These are phyloP conservation scores for Clonostachys solani DNA, from an alignment of 2,329 filamentous ascomycete genomes.

Conservation along the genomic window DNA sequence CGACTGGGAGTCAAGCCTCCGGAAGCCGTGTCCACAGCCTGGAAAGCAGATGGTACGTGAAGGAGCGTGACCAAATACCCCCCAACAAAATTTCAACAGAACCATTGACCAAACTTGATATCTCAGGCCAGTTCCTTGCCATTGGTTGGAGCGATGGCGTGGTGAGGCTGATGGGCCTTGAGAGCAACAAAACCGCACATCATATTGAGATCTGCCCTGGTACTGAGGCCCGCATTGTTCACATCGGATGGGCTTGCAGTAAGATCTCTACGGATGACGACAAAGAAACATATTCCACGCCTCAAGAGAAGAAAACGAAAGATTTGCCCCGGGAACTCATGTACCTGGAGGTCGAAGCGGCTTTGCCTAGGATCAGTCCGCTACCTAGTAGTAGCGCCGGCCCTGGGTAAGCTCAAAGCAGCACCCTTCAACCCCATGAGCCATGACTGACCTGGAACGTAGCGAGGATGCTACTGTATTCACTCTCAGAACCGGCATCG, in stretches of 20 bases:
- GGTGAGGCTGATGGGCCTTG: constrained; percentile 71
- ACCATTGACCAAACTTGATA: too few species aligned
- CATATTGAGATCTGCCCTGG: constrained; percentile 54
- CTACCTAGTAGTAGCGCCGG: constrained; percentile 59
- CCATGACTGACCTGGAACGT: not conserved
- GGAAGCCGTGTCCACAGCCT: constrained; percentile 46
- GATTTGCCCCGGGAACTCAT: constrained; percentile 66
- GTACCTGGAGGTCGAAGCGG: constrained; percentile 70
- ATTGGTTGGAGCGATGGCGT: constrained; percentile 80
- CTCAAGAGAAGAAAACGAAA: too few species aligned
- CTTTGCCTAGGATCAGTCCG: constrained; percentile 71
- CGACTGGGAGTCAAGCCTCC: constrained; percentile 32
- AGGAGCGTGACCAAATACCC: not conserved
- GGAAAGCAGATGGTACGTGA: constrained; percentile 63
- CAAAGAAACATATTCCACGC: not conserved
- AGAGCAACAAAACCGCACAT: constrained; percentile 78
- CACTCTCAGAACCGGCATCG: constrained; percentile 64
- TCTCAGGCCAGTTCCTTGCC: constrained; percentile 69
- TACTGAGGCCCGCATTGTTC: constrained; percentile 36
- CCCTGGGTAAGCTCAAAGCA: constrained; percentile 44
- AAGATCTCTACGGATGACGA: constrained; percentile 3
- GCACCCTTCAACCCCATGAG: not conserved
- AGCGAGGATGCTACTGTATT: constrained; percentile 58
- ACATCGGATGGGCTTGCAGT: constrained; percentile 48
- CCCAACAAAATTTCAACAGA: too few species aligned